Evolutionary conservation across 2,329 filamentous ascomycete species (phyloP).

Genomic region (Chalaropsis thielavioides): DNA sequence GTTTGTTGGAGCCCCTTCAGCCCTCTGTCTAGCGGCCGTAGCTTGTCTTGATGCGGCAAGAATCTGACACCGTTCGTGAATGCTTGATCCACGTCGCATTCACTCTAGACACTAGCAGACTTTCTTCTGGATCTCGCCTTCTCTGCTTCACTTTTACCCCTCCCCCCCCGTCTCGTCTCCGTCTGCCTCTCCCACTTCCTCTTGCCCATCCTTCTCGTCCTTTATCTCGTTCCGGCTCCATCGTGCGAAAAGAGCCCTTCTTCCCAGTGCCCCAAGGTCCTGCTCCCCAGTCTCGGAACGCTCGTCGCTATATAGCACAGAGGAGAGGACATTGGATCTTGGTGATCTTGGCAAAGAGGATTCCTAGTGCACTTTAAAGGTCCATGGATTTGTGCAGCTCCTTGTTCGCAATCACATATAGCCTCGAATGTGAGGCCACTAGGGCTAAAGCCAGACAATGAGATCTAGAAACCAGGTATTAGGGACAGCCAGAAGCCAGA

Average conservation of each 20-base stretch:
- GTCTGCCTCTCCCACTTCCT: background rate
- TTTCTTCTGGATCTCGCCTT: too few relatives aligned
- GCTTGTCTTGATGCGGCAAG: background rate
- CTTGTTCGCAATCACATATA: background rate
- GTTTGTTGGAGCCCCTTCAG: background rate
- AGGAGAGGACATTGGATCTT: background rate
- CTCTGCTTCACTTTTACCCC: background rate
- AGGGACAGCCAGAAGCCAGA: background rate
- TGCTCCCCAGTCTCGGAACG: background rate
- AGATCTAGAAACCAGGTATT: background rate
- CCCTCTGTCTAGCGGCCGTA: background rate
- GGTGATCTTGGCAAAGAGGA: slow-evolving; percentile 2
- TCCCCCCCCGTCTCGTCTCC: background rate
- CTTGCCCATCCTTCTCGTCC: background rate
- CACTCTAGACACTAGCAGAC: background rate
- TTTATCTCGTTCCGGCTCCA: background rate
- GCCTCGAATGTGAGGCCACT: background rate
- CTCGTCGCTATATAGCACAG: background rate
- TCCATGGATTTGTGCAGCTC: background rate
- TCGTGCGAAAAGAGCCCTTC: background rate
- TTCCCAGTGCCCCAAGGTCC: background rate
- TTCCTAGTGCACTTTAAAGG: background rate
- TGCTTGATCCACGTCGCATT: slow-evolving; percentile 7
- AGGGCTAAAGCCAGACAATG: background rate
- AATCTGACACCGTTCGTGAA: background rate